phyloP scores from a whole-genome alignment of 1,284 basidiomycete genomes.

The Cryptococcus hybrid region DNA sequence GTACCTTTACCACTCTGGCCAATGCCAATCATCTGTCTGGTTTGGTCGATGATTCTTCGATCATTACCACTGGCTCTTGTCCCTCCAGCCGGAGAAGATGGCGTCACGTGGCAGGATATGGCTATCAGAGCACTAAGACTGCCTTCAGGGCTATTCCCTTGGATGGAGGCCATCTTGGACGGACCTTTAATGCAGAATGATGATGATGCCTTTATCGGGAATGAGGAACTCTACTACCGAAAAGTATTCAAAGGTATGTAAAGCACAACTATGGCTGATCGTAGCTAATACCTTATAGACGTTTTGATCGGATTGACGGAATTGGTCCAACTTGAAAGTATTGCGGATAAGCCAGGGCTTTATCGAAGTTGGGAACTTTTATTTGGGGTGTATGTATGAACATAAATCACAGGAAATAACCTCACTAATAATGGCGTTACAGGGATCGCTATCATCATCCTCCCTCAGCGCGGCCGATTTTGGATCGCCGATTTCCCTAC shows the following conservation, averaged over 20 bases:
- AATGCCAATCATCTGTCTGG: constrained; percentile 41
- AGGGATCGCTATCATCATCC: constrained; percentile 28
- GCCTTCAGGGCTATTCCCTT: constrained; percentile 36
- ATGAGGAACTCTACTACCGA: constrained; percentile 18
- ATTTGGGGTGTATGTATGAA: constrained; percentile 29
- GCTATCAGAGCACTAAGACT: constrained; percentile 29
- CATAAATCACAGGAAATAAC: neutral
- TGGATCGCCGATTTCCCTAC: constrained; percentile 38
- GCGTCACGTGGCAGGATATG: constrained; percentile 25
- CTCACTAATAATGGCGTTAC: neutral
- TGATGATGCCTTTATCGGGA: neutral
- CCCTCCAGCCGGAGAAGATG: constrained; percentile 21
- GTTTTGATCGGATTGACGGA: constrained; percentile 39
- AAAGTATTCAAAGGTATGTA: constrained; percentile 40
- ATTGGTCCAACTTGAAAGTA: constrained; percentile 28
- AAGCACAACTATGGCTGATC: neutral
- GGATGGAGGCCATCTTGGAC: constrained; percentile 34
- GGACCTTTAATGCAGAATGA: constrained; percentile 28
- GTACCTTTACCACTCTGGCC: constrained; percentile 27
- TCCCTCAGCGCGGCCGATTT: constrained; percentile 34
- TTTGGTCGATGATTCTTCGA: constrained; percentile 41
- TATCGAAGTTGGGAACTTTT: constrained; percentile 36
- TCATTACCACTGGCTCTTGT: constrained; percentile 22
- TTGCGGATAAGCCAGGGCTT: constrained; percentile 30
- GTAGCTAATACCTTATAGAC: constrained; percentile 17